These are phyloP conservation scores for Stemphylium beticola DNA, from an alignment of 2,329 filamentous ascomycete genomes.

Conservation along the genomic window DNA sequence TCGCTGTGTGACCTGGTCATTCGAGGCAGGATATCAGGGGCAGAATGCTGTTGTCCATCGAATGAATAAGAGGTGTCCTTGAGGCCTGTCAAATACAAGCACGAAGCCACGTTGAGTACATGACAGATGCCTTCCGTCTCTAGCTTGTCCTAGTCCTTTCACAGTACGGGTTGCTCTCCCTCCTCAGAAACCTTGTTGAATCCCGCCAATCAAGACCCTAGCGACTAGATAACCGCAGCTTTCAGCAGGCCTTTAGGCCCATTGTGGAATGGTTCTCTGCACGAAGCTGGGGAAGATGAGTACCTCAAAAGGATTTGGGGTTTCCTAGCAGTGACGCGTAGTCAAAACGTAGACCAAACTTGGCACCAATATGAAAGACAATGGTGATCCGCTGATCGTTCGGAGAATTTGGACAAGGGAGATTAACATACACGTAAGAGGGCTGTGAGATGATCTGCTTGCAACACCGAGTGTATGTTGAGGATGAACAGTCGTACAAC, in stretches of 20 bases:
- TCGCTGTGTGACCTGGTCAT: too few species aligned
- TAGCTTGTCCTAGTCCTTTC: too few species aligned
- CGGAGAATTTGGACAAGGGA: neutral
- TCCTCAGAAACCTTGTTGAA: neutral
- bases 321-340: neutral
- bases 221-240: neutral
- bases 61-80: too few species aligned
- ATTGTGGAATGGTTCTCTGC: neutral
- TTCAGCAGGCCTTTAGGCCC: neutral
- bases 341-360: neutral
- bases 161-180: too few species aligned
- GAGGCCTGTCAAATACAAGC: too few species aligned
- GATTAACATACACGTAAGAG: neutral
- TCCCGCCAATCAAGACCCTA: neutral
- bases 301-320: neutral
- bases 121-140: neutral
- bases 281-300: neutral
- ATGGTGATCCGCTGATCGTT: neutral
- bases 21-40: too few species aligned
- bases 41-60: too few species aligned
- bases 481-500: neutral
- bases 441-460: neutral
- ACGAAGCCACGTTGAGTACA: too few species aligned
- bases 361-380: neutral
- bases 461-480: neutral